A percentile compares a stretch with the other conserved stretches of the same genome.
These are phyloP conservation scores for Cenchrus americanus DNA, from an alignment of 176 grass and related monocot genomes.

Conservation along the genomic window DNA sequence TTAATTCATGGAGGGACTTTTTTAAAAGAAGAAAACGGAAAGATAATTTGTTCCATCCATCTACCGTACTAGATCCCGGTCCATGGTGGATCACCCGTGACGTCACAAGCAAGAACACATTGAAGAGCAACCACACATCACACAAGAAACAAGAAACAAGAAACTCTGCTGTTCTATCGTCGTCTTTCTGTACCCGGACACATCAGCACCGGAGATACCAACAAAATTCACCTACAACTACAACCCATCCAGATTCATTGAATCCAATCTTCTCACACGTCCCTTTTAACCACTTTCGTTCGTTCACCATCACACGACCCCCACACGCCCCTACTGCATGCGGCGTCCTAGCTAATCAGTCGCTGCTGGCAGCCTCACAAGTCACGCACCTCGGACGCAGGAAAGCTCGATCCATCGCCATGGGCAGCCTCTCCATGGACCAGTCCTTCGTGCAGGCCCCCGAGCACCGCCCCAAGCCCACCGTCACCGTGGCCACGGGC, in stretches of 20 bases:
- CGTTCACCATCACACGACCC: background rate
- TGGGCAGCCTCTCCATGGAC: conserved; percentile 57
- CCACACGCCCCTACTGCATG: background rate
- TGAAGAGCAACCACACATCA: background rate
- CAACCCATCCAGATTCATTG: conserved; percentile 53
- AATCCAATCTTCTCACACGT: background rate
- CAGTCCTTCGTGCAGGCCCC: conserved; percentile 78
- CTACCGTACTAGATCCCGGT: background rate
- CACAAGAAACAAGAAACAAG: background rate
- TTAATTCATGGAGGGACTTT: too few relatives aligned
- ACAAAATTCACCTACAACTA: background rate
- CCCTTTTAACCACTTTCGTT: background rate
- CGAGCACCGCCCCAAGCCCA: conserved; percentile 67
- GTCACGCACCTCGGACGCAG: background rate
- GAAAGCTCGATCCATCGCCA: conserved; percentile 18
- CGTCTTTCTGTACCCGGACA: background rate
- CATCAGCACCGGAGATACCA: background rate
- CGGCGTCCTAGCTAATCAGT: background rate
- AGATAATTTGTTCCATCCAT: too few relatives aligned
- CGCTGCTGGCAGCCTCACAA: background rate
- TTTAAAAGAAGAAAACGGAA: too few relatives aligned
- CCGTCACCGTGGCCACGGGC: conserved; percentile 47
- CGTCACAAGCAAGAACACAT: background rate
- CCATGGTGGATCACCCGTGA: background rate
- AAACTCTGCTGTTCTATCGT: background rate